Evolutionary conservation across 2,329 filamentous ascomycete species (phyloP).

Genomic region (Epicoccum sorghinum): DNA sequence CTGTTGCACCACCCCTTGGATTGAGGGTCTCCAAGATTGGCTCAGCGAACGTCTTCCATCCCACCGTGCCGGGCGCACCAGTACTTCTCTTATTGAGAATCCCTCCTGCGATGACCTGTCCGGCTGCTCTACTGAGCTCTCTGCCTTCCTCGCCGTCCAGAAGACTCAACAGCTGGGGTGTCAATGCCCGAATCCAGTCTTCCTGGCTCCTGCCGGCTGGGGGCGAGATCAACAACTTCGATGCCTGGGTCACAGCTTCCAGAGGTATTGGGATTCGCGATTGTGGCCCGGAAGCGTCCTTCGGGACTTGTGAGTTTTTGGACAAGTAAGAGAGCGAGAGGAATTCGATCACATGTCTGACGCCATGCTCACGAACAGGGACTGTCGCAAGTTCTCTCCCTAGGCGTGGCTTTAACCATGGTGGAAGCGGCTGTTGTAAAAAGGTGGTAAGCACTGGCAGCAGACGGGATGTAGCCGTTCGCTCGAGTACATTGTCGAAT

Average conservation of each 20-base stretch:
- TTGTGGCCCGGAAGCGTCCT: slow-evolving; percentile 40
- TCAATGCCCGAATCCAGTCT: slow-evolving; percentile 65
- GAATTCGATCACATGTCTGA: slow-evolving; percentile 72
- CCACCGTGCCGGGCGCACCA: slow-evolving; percentile 66
- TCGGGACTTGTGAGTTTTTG: slow-evolving; percentile 52
- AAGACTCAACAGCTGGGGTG: slow-evolving; percentile 65
- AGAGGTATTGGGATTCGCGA: slow-evolving; percentile 66
- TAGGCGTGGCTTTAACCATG: slow-evolving; percentile 65
- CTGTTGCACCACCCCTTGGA: slow-evolving; percentile 39
- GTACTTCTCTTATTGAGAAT: slow-evolving; percentile 68
- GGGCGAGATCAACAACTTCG: slow-evolving; percentile 65
- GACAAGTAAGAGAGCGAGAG: slow-evolving; percentile 70
- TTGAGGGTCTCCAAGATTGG: slow-evolving; percentile 63
- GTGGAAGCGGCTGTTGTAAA: slow-evolving; percentile 66
- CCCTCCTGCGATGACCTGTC: slow-evolving; percentile 69
- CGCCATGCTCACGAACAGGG: slow-evolving; percentile 67
- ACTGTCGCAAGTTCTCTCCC: slow-evolving; percentile 64
- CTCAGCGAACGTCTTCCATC: slow-evolving; percentile 67
- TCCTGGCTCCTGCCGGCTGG: slow-evolving; percentile 61
- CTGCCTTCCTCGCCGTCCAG: slow-evolving; percentile 66
- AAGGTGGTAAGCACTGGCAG: slow-evolving; percentile 67
- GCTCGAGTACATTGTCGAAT: slow-evolving; percentile 26
- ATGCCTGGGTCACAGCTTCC: slow-evolving; percentile 69
- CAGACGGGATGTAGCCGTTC: slow-evolving; percentile 59
- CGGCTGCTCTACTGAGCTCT: slow-evolving; percentile 64